Evolutionary conservation across 805 yeast species (phyloP).

Genomic region (Wickerhamomyces sydowiorum): DNA sequence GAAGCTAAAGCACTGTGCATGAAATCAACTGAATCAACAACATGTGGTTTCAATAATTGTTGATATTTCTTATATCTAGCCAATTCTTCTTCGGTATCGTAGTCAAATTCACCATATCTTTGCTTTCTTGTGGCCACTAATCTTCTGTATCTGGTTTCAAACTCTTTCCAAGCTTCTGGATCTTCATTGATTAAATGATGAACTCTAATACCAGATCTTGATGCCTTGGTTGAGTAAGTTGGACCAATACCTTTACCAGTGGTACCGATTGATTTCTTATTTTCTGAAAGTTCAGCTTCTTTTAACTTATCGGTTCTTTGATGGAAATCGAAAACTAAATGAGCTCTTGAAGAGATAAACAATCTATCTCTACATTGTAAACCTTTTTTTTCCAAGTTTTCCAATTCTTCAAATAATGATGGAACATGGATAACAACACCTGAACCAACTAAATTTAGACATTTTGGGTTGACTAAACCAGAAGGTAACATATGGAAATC

Average conservation of each 20-base stretch:
- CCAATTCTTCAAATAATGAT: constrained; percentile 83
- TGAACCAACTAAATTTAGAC: constrained; percentile 85
- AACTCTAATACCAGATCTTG: constrained; percentile 94
- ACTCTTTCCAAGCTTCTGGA: constrained; percentile 91
- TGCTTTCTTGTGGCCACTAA: constrained; percentile 74
- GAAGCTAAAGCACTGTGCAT: constrained; percentile 70
- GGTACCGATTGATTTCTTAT: constrained; percentile 88
- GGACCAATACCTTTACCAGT: constrained; percentile 99
- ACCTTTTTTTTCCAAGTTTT: constrained; percentile 77
- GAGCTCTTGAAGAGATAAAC: constrained; percentile 90
- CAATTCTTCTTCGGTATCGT: constrained; percentile 77
- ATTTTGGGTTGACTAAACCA: constrained; percentile 92
- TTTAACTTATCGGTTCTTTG: constrained; percentile 94
- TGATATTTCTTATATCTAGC: constrained; percentile 69
- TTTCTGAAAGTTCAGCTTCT: constrained; percentile 72
- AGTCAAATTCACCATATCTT: constrained; percentile 92
- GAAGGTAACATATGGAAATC: constrained; percentile 99
- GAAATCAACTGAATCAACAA: constrained; percentile 85
- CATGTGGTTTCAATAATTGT: constrained; percentile 78
- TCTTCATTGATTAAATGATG: constrained; percentile 91
- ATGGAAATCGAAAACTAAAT: constrained; percentile 95
- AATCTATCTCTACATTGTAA: constrained; percentile 57
- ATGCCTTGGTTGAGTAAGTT: constrained; percentile 93
- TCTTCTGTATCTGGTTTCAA: constrained; percentile 70
- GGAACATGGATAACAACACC: constrained; percentile 97